Evolutionary conservation across 2,329 filamentous ascomycete species (phyloP).

Genomic region (Macroventuria anomochaeta): DNA sequence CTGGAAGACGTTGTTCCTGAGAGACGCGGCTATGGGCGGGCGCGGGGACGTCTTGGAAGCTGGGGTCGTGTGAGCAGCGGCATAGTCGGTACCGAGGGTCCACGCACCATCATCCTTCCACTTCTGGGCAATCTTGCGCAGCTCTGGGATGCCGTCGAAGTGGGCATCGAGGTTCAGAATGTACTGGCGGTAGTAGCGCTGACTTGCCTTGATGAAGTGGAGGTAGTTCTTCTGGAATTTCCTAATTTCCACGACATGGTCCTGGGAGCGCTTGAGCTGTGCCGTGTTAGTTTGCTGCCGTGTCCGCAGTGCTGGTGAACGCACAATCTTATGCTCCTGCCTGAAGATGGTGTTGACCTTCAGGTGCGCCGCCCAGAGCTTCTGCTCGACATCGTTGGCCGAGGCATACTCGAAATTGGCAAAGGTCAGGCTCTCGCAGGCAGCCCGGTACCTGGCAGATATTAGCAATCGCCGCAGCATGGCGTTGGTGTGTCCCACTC

Average conservation of each 20-base stretch:
- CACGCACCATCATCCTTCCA: conserved; percentile 47
- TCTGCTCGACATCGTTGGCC: conserved; percentile 68
- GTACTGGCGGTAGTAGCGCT: conserved; percentile 86
- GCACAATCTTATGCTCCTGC: conserved; percentile 55
- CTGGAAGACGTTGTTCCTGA: conserved; percentile 67
- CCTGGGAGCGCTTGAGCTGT: conserved; percentile 58
- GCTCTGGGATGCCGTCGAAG: conserved; percentile 63
- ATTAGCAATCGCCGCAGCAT: conserved; percentile 25
- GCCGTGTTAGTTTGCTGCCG: not conserved
- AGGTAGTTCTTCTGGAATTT: conserved; percentile 83
- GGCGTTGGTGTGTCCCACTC: conserved; percentile 35
- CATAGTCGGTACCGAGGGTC: not conserved
- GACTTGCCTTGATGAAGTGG: conserved; percentile 84
- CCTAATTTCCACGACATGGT: conserved; percentile 68
- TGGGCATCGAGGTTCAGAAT: conserved; percentile 75
- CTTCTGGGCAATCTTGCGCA: conserved; percentile 62
- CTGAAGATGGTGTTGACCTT: conserved; percentile 81
- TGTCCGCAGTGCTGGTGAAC: not conserved
- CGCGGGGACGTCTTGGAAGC: conserved; percentile 38
- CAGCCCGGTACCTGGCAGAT: conserved; percentile 67
- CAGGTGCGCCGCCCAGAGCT: conserved; percentile 80
- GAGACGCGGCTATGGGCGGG: conserved; percentile 52
- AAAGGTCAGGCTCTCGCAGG: conserved; percentile 75
- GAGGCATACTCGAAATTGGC: conserved; percentile 72
- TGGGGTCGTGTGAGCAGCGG: conserved; percentile 47